Evolutionary conservation across 2,329 filamentous ascomycete species (phyloP).

Genomic region (Fusarium sp.): DNA sequence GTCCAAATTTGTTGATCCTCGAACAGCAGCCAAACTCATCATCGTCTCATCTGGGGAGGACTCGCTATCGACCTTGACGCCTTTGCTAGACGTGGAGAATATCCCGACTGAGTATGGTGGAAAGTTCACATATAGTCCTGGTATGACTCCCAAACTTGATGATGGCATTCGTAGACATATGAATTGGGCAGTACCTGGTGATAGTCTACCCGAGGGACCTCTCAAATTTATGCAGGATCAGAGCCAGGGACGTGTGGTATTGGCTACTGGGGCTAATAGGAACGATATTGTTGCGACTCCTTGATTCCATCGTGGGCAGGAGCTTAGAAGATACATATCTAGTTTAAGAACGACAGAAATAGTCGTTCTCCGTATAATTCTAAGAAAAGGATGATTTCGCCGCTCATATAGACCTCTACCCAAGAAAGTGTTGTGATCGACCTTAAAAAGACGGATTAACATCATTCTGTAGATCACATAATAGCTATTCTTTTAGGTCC

Average conservation of each 20-base stretch:
- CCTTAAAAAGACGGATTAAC: too few relatives aligned
- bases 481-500: too few relatives aligned
- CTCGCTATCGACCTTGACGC: background rate
- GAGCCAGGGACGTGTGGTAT: background rate
- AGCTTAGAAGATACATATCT: too few relatives aligned
- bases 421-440: too few relatives aligned
- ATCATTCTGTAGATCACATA: too few relatives aligned
- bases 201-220: background rate
- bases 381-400: too few relatives aligned
- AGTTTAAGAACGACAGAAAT: too few relatives aligned
- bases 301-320: too few relatives aligned
- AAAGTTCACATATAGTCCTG: background rate
- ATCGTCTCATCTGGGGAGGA: background rate
- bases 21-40: background rate
- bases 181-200: background rate
- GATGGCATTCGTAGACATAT: background rate
- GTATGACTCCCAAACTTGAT: background rate
- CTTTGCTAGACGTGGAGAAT: background rate
- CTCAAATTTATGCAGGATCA: background rate
- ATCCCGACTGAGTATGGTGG: constrained; percentile 2
- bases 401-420: too few relatives aligned
- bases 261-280: background rate
- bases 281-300: background rate
- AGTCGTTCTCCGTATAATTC: too few relatives aligned
- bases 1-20: background rate